Percentiles rank a stretch among this genome's conserved stretches.
phyloP scores from a whole-genome alignment of 2,329 filamentous ascomycete species.

The Chaetomium strumarium region DNA sequence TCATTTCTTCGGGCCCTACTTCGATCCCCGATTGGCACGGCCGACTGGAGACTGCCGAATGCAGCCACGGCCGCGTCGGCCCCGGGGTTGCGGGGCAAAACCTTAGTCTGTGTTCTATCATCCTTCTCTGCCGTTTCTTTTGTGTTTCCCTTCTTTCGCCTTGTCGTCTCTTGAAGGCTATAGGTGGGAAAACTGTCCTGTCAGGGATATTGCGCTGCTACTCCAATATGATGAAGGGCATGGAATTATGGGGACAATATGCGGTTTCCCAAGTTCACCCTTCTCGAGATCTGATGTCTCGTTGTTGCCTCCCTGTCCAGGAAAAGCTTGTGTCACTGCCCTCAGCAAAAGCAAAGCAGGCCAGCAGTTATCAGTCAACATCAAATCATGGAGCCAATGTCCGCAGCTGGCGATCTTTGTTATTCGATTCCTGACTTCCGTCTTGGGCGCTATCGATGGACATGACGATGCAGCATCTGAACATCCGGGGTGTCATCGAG shows the following conservation, averaged over 20 bases:
- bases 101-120: slow-evolving; percentile 1
- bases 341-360: too few species aligned
- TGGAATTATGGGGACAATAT: too few species aligned
- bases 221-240: neutral
- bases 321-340: too few species aligned
- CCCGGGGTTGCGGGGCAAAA: slow-evolving; percentile 8
- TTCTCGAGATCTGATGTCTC: too few species aligned
- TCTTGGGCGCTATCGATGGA: too few species aligned
- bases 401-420: too few species aligned
- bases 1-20: slow-evolving; percentile 17
- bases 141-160: neutral
- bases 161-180: neutral
- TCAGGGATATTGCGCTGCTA: neutral
- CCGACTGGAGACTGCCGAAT: slow-evolving; percentile 20
- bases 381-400: too few species aligned
- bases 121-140: slow-evolving; percentile 5
- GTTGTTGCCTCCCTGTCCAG: too few species aligned
- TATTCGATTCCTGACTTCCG: too few species aligned
- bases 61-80: slow-evolving; percentile 18
- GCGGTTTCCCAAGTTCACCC: too few species aligned
- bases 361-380: too few species aligned
- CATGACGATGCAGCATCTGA: neutral
- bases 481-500: slow-evolving; percentile 11
- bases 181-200: slow-evolving; percentile 11
- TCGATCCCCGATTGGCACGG: slow-evolving; percentile 20